These are phyloP conservation scores for Exophiala spinifera DNA, from an alignment of 2,329 filamentous ascomycete genomes.

Conservation along the genomic window DNA sequence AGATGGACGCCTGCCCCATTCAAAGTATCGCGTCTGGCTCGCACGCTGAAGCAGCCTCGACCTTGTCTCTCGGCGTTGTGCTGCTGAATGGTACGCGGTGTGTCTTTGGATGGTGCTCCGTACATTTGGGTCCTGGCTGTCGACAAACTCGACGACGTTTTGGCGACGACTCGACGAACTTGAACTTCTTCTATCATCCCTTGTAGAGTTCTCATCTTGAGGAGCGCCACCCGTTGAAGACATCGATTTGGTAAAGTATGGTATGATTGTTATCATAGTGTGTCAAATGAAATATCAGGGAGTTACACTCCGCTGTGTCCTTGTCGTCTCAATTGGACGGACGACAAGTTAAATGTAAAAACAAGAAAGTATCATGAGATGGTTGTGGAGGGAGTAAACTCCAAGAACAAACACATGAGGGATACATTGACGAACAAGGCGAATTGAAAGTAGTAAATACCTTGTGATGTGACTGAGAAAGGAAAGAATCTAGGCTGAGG, in stretches of 20 bases:
- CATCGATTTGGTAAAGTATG: slow-evolving; percentile 13
- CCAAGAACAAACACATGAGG: neutral
- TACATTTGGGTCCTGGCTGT: slow-evolving; percentile 27
- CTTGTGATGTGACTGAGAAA: neutral
- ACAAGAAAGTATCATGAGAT: neutral
- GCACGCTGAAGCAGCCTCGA: slow-evolving; percentile 19
- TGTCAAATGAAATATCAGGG: neutral
- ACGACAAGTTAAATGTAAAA: neutral
- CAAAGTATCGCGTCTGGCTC: slow-evolving; percentile 23
- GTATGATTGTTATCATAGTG: neutral
- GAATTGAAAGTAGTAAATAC: too few relatives aligned
- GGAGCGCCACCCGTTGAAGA: slow-evolving; percentile 15
- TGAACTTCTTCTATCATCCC: slow-evolving; percentile 7
- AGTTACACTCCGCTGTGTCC: too few relatives aligned
- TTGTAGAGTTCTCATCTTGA: slow-evolving; percentile 8
- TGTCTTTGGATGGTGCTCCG: slow-evolving; percentile 29
- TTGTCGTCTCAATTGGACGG: neutral
- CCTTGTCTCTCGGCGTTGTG: slow-evolving; percentile 25
- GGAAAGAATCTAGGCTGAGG: neutral
- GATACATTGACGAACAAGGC: neutral
- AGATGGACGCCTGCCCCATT: slow-evolving; percentile 23
- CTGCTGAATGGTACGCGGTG: slow-evolving; percentile 28
- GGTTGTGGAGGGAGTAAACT: too few relatives aligned
- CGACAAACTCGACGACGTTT: slow-evolving; percentile 26
- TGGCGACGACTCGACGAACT: slow-evolving; percentile 5